Percentiles rank a stretch among this genome's conserved stretches.
Conservation (phyloP, 164 flowering plant species). For the Stephania japonica region DNA sequence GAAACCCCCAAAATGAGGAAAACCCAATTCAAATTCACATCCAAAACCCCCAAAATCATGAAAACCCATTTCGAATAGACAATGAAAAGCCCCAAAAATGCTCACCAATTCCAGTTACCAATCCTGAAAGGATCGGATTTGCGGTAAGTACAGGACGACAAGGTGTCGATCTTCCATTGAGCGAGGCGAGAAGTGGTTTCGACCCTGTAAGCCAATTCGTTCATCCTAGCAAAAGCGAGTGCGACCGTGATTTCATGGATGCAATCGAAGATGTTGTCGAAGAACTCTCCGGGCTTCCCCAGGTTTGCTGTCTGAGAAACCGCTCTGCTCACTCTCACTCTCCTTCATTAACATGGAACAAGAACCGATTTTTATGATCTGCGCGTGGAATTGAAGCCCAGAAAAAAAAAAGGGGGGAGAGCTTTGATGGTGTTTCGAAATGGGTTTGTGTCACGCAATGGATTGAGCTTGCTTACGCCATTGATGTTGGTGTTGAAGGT, state of each 20-base stretch:
- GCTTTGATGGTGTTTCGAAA: background rate
- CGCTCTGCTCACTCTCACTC: background rate
- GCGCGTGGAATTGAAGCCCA: background rate
- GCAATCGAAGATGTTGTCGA: constrained; percentile 72
- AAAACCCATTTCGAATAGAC: background rate
- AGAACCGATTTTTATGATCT: background rate
- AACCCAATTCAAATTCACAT: background rate
- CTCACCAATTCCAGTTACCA: constrained; percentile 89
- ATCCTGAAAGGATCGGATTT: constrained; percentile 95
- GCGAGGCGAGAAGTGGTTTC: constrained; percentile 87
- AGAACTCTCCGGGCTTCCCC: constrained; percentile 76
- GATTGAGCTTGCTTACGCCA: constrained; percentile 44
- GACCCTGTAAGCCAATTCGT: constrained; percentile 70
- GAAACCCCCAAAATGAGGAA: too few relatives aligned
- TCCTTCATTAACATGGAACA: constrained; percentile 25
- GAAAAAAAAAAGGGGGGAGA: background rate
- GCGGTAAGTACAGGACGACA: constrained; percentile 74
- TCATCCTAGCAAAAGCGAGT: constrained; percentile 71
- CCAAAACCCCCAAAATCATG: too few relatives aligned
- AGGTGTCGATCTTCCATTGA: constrained; percentile 85
- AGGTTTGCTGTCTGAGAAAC: constrained; percentile 35
- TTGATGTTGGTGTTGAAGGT: constrained; percentile 19
- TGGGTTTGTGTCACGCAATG: constrained; percentile 30
- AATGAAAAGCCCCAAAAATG: too few relatives aligned
- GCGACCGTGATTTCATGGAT: constrained; percentile 80